These are phyloP conservation scores for Posidonia australis DNA, from an alignment of 106 monocot genomes.

Conservation along the genomic window DNA sequence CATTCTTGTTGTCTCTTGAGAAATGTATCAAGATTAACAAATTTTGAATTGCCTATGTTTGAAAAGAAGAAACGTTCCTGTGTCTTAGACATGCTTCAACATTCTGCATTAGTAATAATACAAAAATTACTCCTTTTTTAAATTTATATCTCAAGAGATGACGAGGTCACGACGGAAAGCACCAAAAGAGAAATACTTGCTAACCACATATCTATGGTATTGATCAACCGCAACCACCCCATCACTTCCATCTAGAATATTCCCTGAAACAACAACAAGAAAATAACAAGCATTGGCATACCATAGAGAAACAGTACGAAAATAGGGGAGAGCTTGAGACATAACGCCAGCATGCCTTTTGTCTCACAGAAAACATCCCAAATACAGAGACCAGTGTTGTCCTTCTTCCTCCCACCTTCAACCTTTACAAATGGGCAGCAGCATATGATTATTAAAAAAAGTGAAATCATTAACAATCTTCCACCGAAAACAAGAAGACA, in stretches of 20 bases:
- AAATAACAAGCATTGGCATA: background rate
- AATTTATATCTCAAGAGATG: background rate
- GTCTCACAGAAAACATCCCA: slow-evolving; percentile 74
- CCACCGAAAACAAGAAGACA: background rate
- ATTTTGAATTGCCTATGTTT: too few relatives aligned
- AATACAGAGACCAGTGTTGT: slow-evolving; percentile 67
- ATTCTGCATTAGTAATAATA: background rate
- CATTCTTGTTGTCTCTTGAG: too few relatives aligned
- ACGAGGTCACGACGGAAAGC: too few relatives aligned
- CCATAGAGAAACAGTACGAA: background rate
- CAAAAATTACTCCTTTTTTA: background rate
- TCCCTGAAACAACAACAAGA: slow-evolving; percentile 33
- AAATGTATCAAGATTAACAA: too few relatives aligned
- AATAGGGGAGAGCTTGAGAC: slow-evolving; percentile 3
- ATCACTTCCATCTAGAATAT: slow-evolving; percentile 65
- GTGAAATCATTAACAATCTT: background rate
- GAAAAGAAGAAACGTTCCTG: too few relatives aligned
- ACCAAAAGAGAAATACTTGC: background rate
- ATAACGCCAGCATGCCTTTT: slow-evolving; percentile 33
- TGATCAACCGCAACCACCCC: slow-evolving; percentile 75
- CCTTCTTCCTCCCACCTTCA: slow-evolving; percentile 82
- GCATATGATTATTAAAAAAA: background rate
- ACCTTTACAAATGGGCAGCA: slow-evolving; percentile 31
- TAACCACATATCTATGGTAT: slow-evolving; percentile 94
- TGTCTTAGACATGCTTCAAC: too few relatives aligned